Base-by-base conservation (phyloP, 306 rosid genomes). In the Acacia crassicarpa region DNA sequence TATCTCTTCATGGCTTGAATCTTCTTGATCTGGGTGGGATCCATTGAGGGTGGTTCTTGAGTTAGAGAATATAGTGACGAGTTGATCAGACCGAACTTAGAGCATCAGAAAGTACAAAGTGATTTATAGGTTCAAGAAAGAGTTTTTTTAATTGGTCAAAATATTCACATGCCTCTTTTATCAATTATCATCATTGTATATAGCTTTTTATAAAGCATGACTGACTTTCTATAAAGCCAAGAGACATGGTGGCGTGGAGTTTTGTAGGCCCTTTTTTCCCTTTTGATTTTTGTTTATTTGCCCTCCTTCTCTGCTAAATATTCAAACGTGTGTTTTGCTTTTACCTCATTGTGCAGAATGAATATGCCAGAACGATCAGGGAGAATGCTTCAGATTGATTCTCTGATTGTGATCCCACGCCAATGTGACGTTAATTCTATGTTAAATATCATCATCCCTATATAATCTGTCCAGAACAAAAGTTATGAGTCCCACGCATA, bases 11-110 rank as follows among this genome's bases (percentile, higher is more conserved):
- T 82, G 79, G 83, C 83, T 35, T 84, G 83, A 66, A 87, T 87
- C 83, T 87, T 87, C 84, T 84, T 87, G 76, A 87, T 72, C 62
- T 82, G 84, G 12, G 82, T 74, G 22, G 82, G 82, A 82, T 84
- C 87, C 91, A 89, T 89, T n/a, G 22, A 63, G 43, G n/a, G 16
- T 12, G 17, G 40, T 2, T 30, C 41, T 63, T 63, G 41, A 5
- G 82, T 85, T 49, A 38, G 22, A 67, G 79, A 45, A 66, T 72
- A 70, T 67, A 22, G 45, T 46, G 61, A 25, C 72, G 61, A 80
- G 8, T 67, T 77, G 74, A 77, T 43, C 67, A 73, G 43, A 9
- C 76, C 68, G 85, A 82, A 81, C 80, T 56, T 44, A 33, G 83
- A 82, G 61, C 76, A 59, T 25, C 35, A 75, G 84, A 83, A 81